These are phyloP conservation scores for Arachis hypogaea DNA, from an alignment of 306 rosid genomes.

Conservation along the genomic window DNA sequence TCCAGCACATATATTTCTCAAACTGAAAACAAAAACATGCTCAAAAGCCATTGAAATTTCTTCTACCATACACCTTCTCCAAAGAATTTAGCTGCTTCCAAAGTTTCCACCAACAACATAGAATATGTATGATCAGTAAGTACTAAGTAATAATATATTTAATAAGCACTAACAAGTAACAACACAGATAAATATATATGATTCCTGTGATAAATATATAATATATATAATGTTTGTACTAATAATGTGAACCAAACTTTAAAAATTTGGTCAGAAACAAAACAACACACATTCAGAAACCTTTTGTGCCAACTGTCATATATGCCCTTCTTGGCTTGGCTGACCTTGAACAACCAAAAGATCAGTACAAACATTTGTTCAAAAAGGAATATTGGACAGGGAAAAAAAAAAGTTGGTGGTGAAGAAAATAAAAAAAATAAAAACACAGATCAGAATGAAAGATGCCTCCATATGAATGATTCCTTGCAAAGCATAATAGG, in stretches of 20 bases:
- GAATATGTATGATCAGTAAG: not conserved
- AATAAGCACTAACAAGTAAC: no score
- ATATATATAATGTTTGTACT: constrained; percentile 25
- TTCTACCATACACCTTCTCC: constrained; percentile 4
- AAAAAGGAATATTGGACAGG: constrained; percentile 44
- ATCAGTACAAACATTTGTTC: constrained; percentile 32
- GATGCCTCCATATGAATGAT: constrained; percentile 29
- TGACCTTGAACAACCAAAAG: constrained; percentile 26
- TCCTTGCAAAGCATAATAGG: constrained; percentile 40
- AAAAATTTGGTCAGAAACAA: constrained; percentile 36
- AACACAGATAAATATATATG: no score
- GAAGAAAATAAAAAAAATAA: not conserved
- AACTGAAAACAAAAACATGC: constrained; percentile 24
- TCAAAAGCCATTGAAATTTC: constrained; percentile 32
- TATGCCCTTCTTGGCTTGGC: constrained; percentile 40
- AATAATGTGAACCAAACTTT: constrained; percentile 41
- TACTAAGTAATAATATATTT: no score
- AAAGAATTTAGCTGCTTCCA: constrained; percentile 2
- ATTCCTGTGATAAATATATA: not conserved
- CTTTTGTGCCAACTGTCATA: constrained; percentile 45
- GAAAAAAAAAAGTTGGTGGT: constrained; percentile 31
- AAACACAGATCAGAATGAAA: constrained; percentile 14
- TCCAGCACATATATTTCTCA: not conserved
- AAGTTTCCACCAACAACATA: constrained; percentile 11
- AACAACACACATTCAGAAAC: constrained; percentile 48